Evolutionary conservation across 345 rosid species (phyloP), one percentile per base, ranked within the genome.

Genomic region (Citrus medica): DNA sequence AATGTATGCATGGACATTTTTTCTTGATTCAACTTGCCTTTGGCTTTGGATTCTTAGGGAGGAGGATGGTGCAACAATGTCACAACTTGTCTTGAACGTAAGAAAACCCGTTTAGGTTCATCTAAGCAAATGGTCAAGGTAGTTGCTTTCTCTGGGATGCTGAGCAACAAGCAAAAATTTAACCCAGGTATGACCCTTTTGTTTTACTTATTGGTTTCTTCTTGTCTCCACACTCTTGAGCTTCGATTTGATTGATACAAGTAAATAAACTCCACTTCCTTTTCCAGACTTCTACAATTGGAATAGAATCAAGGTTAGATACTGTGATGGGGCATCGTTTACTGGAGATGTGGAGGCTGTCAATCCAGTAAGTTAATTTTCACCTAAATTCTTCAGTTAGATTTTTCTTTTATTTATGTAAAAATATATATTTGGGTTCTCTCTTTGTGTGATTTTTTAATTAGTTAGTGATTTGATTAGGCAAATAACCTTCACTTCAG

Each of bases 1-100:
- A 5, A 4, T 7, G n/a, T 53, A 42, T 30, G 12, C 22, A 46
- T 63, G 13, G 48, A 6, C 55, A 12, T 53, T 28, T 38, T 38
- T 32, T 46, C 3, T 75, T 13, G 62, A 63, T 37, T 21, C 40
- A 64, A 68, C 24, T 37, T 62, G 38, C 4, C 12, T 48, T 51
- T 17, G 38, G 55, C 21, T 33, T 65, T 77, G 27, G 17, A 37
- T 75, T 67, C 40, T 17, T 62, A 95, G 99, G 99, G 99, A 84
- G 99, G 99, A 79, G 97, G 97, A 72, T 96, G 99, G 98, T 96
- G 99, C 84, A 89, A 91, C 79, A 89, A 91, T 68, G 85, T 83
- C 5, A 87, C 92, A 32, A 82, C 80, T 61, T 96, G 99, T 77
- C 83, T 90, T 32, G 77, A 30, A 32, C 89, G 99, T 46, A 92